Conservation (phyloP, 352 stramenopile genomes). For the Globisporangium lucens region DNA sequence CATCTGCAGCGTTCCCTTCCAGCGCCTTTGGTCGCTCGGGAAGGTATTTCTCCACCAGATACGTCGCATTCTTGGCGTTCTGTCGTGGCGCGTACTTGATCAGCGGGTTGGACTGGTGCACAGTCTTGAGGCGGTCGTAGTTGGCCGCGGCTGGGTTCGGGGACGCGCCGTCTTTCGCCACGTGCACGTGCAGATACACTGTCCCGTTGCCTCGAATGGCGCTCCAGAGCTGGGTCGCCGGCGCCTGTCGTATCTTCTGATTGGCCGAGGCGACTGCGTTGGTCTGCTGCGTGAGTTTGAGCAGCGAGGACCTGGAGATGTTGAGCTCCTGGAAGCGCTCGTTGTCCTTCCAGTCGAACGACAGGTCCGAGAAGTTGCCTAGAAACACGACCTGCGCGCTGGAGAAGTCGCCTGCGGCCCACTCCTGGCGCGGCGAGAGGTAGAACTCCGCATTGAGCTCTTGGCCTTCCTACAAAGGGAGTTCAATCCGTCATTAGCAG, state of each 20-base stretch:
- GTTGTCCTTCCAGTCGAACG: neutral
- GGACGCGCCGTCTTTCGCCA: neutral
- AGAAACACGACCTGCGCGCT: neutral
- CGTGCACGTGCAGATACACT: neutral
- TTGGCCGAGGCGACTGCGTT: neutral
- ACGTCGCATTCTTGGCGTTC: slow-evolving; percentile 65
- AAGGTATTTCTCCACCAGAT: slow-evolving; percentile 39
- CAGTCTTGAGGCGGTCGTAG: neutral
- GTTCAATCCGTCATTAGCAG: neutral
- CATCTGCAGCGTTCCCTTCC: neutral
- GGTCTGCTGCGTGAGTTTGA: neutral
- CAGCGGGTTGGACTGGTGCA: slow-evolving; percentile 48
- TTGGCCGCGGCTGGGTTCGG: neutral
- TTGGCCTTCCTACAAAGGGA: neutral
- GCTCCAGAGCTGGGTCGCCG: neutral
- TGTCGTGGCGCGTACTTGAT: slow-evolving; percentile 48
- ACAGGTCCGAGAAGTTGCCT: neutral
- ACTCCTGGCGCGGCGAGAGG: neutral
- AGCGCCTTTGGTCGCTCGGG: slow-evolving; percentile 11
- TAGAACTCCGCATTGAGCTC: neutral
- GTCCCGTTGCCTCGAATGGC: neutral
- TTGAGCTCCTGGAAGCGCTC: neutral
- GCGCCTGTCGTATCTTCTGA: neutral
- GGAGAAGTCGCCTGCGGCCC: neutral
- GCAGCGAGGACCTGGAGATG: neutral